phyloP scores from a whole-genome alignment of 2,329 filamentous ascomycete genomes.

The Ophiostoma angusticollis region DNA sequence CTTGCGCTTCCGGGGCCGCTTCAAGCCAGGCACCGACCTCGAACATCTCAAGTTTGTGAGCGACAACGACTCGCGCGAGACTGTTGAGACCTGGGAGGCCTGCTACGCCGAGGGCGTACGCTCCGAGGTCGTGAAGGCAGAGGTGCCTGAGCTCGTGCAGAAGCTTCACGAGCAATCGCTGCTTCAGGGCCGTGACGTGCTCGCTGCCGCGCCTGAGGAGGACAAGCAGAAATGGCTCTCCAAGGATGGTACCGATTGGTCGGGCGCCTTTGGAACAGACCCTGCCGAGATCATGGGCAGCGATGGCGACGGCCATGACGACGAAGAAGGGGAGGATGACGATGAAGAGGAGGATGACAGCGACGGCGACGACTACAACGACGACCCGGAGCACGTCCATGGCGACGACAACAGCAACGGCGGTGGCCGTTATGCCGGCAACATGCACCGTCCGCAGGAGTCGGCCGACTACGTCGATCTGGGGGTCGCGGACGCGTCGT shows the following conservation, averaged over 20 bases:
- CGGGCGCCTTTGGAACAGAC: slow-evolving; percentile 70
- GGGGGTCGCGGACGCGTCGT: neutral
- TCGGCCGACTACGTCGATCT: slow-evolving; percentile 1
- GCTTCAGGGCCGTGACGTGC: slow-evolving; percentile 65
- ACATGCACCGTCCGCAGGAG: neutral
- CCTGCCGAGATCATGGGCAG: slow-evolving; percentile 34
- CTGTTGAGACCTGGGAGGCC: slow-evolving; percentile 88
- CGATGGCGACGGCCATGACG: slow-evolving; percentile 12
- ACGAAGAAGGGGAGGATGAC: slow-evolving; percentile 2
- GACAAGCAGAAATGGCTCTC: slow-evolving; percentile 68
- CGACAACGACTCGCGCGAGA: slow-evolving; percentile 83
- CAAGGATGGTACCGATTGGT: slow-evolving; percentile 76
- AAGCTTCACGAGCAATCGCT: slow-evolving; percentile 72
- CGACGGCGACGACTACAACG: neutral
- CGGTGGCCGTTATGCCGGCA: no score
- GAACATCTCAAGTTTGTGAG: slow-evolving; percentile 72
- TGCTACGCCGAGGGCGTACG: slow-evolving; percentile 82
- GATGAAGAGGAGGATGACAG: slow-evolving; percentile 1
- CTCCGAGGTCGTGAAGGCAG: slow-evolving; percentile 52
- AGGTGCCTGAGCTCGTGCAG: slow-evolving; percentile 60
- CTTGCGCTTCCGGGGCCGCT: slow-evolving; percentile 64
- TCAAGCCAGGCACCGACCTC: slow-evolving; percentile 82
- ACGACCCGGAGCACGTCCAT: neutral
- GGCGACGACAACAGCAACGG: neutral
- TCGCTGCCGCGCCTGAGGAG: slow-evolving; percentile 57